Evolutionary conservation across 257 asterid genomes (phyloP).

Genomic region (Ballota nigra): DNA sequence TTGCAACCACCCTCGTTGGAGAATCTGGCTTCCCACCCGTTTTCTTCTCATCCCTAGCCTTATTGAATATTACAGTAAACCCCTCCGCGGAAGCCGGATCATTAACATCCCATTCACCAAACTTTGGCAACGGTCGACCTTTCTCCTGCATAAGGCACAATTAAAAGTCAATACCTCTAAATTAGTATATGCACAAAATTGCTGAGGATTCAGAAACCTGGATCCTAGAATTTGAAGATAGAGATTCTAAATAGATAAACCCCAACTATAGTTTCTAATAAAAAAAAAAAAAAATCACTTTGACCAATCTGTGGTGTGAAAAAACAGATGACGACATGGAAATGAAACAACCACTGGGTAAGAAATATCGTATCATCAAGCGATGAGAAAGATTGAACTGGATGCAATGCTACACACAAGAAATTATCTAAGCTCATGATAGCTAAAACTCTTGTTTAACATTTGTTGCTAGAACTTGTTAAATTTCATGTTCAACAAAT

Average conservation of each 20-base stretch:
- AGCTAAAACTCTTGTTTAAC: background rate
- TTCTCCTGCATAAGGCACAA: constrained; percentile 52
- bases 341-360: background rate
- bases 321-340: background rate
- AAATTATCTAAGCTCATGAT: background rate
- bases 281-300: background rate
- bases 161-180: background rate
- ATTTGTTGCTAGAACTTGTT: background rate
- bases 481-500: background rate
- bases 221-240: too few species aligned
- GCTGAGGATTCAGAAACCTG: background rate
- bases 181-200: background rate
- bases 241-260: background rate
- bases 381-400: background rate
- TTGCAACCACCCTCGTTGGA: constrained; percentile 56
- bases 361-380: background rate
- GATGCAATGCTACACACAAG: background rate
- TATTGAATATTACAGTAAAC: constrained; percentile 91
- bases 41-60: constrained; percentile 95
- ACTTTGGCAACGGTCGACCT: constrained; percentile 93
- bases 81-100: constrained; percentile 99
- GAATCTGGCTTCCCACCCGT: constrained; percentile 94
- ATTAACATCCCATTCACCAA: constrained; percentile 98
- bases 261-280: background rate
- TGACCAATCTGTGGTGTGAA: background rate